phyloP scores from a whole-genome alignment of 2,329 filamentous ascomycete species.

The Graphilbum fragrans region DNA sequence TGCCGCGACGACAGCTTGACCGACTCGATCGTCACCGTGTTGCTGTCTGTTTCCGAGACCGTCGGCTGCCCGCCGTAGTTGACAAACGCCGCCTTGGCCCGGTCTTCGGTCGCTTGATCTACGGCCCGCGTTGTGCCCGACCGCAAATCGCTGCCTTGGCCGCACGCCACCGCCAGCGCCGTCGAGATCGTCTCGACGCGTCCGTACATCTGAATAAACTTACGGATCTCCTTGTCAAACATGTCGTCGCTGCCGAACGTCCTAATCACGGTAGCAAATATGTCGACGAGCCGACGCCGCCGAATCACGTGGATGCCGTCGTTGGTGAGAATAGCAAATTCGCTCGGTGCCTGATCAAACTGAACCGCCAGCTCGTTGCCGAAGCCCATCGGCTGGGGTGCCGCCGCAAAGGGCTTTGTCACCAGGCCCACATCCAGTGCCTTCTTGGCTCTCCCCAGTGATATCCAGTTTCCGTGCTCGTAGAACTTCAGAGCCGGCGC shows the following conservation, averaged over 20 bases:
- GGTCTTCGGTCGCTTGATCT: constrained; percentile 76
- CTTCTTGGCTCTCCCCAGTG: constrained; percentile 49
- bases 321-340: constrained; percentile 86
- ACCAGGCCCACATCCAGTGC: constrained; percentile 71
- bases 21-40: constrained; percentile 61
- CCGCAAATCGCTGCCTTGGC: constrained; percentile 67
- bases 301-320: constrained; percentile 80
- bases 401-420: constrained; percentile 59
- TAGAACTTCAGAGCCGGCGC: constrained; percentile 49
- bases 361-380: constrained; percentile 96
- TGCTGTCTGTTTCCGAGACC: constrained; percentile 65
- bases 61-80: constrained; percentile 83
- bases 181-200: constrained; percentile 81
- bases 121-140: constrained; percentile 65
- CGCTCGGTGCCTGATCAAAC: constrained; percentile 69
- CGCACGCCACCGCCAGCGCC: constrained; percentile 86
- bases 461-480: constrained; percentile 72
- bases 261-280: constrained; percentile 74
- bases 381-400: constrained; percentile 61
- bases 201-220: constrained; percentile 77
- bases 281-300: constrained; percentile 74
- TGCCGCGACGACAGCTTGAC: constrained; percentile 83
- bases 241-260: constrained; percentile 65
- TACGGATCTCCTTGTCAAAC: constrained; percentile 68
- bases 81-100: constrained; percentile 78